Conservation (phyloP, 148 eudicot species). For the Silene conica region DNA sequence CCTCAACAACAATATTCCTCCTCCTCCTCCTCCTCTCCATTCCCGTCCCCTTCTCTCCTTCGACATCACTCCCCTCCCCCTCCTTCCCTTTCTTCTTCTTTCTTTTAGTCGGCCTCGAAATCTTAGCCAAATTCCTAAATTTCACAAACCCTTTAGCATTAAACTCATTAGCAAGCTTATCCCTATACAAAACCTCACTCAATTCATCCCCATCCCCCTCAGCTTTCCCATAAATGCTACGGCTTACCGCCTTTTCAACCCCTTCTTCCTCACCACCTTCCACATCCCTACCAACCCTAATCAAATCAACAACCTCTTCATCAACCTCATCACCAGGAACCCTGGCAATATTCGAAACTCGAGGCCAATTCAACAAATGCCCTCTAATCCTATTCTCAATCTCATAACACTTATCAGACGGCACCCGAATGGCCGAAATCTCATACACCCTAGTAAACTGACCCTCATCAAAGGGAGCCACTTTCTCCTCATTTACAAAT, state of each 20-base stretch:
- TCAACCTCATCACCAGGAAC: constrained; percentile 81
- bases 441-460: constrained; percentile 58
- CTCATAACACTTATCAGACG: constrained; percentile 52
- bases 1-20: constrained; percentile 48
- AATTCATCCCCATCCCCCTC: constrained; percentile 71
- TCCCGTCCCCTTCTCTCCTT: constrained; percentile 15
- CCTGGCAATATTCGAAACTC: constrained; percentile 75
- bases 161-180: constrained; percentile 64
- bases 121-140: constrained; percentile 75
- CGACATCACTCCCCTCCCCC: constrained; percentile 26
- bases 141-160: constrained; percentile 64
- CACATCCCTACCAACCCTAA: constrained; percentile 8
- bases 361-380: constrained; percentile 91
- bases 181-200: constrained; percentile 71
- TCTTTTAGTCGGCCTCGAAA: constrained; percentile 64
- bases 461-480: constrained; percentile 36
- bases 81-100: constrained; percentile 28
- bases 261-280: constrained; percentile 22
- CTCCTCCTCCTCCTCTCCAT: constrained; percentile 34
- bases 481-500: constrained; percentile 1
- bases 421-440: constrained; percentile 72
- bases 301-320: constrained; percentile 22
- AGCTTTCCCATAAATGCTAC: constrained; percentile 59
- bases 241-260: constrained; percentile 33
- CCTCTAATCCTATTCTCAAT: constrained; percentile 77